Base-by-base conservation (phyloP, 768 basidiomycete species). In the Crucibulum laeve region DNA sequence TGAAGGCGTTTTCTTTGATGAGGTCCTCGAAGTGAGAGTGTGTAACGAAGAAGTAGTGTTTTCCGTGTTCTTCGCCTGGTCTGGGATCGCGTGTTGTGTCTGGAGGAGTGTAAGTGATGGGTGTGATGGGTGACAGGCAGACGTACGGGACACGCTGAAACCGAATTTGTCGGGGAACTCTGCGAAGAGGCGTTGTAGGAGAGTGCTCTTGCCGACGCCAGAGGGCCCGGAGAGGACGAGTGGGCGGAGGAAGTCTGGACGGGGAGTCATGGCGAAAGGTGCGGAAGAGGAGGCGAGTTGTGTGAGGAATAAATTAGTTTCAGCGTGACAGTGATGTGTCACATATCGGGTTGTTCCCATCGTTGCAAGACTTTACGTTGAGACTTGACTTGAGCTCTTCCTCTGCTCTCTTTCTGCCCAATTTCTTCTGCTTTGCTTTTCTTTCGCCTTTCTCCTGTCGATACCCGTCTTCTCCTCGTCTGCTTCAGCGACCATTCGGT, bases 151-250 rank as follows among this genome's bases (percentile, higher is more conserved):
- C 43, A 98, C 85, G 58, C 85, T 87, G 71, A 97, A 98, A 6
- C 89, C 88, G 61, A 97, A 97, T 46, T 75, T 80, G 62, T 85
- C 82, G 3, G 91, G 92, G 59, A 76, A 79, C 24, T 91, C 86
- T 22, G 64, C 66, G 61, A 97, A 89, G 42, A 98, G 82, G 40
- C 82, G 82, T 40, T 73, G 72, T 39, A 97, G 77, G 24, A 97
- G 80, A 0, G 95, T 95, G 56, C 87, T 90, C 64, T 97, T 98
- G 41, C 95, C 95, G 2, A 93, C 89, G 46, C 94, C 93, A 1
- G 91, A 93, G 1, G 93, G 93, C 0, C 91, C 90, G 43, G 87
- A 95, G 48, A 95, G 71, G 33, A 96, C 82, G 40, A 96, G 80
- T 3, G 93, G 92, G 47, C 86, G 79, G 10, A 76, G 55, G 53